Conservation (phyloP, 805 yeast genomes). For the Scheffersomyces stipitis region DNA sequence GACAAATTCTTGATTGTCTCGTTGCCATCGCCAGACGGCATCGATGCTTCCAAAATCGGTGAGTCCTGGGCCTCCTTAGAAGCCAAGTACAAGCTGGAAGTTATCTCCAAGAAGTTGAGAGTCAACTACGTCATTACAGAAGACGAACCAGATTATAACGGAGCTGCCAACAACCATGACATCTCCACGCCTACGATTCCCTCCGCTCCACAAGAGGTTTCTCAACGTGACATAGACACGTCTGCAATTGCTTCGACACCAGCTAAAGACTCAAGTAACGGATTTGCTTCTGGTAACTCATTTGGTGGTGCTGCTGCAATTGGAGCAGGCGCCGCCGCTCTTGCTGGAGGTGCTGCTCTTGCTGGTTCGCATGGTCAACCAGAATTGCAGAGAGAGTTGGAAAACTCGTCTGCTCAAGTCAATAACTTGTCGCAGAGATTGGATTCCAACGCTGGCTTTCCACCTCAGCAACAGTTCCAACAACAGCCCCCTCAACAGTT, state of each 20-base stretch:
- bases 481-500: slow-evolving; percentile 2
- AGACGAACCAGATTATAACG: slow-evolving; percentile 14
- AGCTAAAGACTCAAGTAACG: slow-evolving; percentile 2
- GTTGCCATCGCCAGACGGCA: slow-evolving; percentile 67
- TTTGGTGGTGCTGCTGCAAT: slow-evolving; percentile 11
- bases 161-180: slow-evolving; percentile 17
- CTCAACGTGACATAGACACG: slow-evolving; percentile 7
- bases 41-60: slow-evolving; percentile 56
- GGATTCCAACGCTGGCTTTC: slow-evolving; percentile 34
- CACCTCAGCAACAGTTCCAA: slow-evolving; percentile 7
- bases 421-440: slow-evolving; percentile 44
- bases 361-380: slow-evolving; percentile 2
- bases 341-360: slow-evolving; percentile 16
- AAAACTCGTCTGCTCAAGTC: slow-evolving; percentile 42
- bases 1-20: slow-evolving; percentile 92
- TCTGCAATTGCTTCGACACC: slow-evolving; percentile 12
- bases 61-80: slow-evolving; percentile 78
- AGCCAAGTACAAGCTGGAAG: slow-evolving; percentile 51
- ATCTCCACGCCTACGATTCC: slow-evolving; percentile 11
- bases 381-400: slow-evolving; percentile 31
- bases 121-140: slow-evolving; percentile 51
- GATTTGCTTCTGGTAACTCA: slow-evolving; percentile 3
- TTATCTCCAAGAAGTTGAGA: slow-evolving; percentile 64
- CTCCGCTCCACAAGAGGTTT: slow-evolving; percentile 10
- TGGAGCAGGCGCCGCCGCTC: slow-evolving; percentile 15